phyloP scores from a whole-genome alignment of 2,329 filamentous ascomycete genomes.

The Arthrobotrys conoides region DNA sequence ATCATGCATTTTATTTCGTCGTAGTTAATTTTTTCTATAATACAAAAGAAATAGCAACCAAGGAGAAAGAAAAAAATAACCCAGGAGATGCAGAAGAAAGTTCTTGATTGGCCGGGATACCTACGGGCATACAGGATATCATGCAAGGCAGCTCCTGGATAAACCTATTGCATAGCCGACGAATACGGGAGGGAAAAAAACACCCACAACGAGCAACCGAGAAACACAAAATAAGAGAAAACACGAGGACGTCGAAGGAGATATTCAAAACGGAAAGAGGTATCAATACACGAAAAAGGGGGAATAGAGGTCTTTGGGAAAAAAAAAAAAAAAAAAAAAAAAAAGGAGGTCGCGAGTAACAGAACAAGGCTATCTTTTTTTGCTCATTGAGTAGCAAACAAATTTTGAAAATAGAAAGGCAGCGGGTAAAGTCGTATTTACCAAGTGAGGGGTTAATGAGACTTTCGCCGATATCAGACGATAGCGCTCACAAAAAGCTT shows the following conservation, averaged over 20 bases:
- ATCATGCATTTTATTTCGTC: constrained; percentile 24
- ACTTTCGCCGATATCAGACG: constrained; percentile 1
- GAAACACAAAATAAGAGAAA: constrained; percentile 13
- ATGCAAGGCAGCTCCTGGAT: constrained; percentile 28
- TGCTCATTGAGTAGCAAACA: not conserved
- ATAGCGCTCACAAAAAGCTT: constrained; percentile 42
- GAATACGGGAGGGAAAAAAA: constrained; percentile 18
- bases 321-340: not conserved
- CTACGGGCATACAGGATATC: not conserved
- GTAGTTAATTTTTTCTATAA: constrained; percentile 36
- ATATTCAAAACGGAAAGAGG: constrained; percentile 28
- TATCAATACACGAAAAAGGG: constrained; percentile 36
- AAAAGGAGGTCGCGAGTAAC: not conserved
- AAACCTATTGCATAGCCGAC: constrained; percentile 13
- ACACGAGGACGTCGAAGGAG: constrained; percentile 11
- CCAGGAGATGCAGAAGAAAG: constrained; percentile 17
- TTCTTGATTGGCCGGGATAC: constrained; percentile 5
- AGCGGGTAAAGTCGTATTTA: not conserved
- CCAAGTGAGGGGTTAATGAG: constrained; percentile 7
- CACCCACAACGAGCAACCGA: constrained; percentile 38
- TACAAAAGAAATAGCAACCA: constrained; percentile 35
- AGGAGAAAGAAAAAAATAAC: constrained; percentile 13
- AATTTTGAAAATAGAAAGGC: not conserved
- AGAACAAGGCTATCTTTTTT: constrained; percentile 20
- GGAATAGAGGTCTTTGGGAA: constrained; percentile 1